Evolutionary conservation across 164 flowering plant species (phyloP).

Genomic region (Stephania yunnanensis): DNA sequence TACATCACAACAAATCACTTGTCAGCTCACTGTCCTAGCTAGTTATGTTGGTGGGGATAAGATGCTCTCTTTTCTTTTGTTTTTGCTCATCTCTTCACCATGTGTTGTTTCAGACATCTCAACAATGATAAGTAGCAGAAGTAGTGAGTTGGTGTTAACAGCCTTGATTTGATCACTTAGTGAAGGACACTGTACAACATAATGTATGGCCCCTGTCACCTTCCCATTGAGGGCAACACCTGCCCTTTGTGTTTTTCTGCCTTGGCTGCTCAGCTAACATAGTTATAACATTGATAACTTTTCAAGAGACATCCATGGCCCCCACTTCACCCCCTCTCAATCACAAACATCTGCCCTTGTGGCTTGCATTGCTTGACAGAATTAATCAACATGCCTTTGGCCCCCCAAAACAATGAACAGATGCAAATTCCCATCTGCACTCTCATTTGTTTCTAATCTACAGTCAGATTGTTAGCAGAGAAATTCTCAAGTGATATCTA

Average conservation of each 20-base stretch:
- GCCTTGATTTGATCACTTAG: neutral
- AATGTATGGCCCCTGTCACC: neutral
- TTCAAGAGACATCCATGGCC: neutral
- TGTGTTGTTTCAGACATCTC: neutral
- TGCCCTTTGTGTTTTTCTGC: constrained; percentile 1
- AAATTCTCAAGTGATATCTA: neutral
- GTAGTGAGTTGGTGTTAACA: neutral
- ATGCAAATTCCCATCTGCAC: neutral
- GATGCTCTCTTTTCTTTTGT: neutral
- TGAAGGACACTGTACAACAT: neutral
- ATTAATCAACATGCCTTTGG: neutral
- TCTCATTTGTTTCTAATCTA: neutral
- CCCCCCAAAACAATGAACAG: neutral
- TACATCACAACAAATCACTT: neutral
- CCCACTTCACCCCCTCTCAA: neutral
- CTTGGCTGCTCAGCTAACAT: neutral
- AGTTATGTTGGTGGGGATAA: neutral
- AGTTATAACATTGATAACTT: neutral
- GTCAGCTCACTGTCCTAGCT: neutral
- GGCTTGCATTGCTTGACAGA: neutral
- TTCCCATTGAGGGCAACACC: neutral
- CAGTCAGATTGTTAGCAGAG: neutral
- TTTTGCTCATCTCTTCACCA: neutral
- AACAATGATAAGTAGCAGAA: neutral
- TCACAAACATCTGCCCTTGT: neutral